These are phyloP conservation scores for Chytriomyces sp. DNA, from an alignment of 192 early-diverging fungal species.

Conservation along the genomic window DNA sequence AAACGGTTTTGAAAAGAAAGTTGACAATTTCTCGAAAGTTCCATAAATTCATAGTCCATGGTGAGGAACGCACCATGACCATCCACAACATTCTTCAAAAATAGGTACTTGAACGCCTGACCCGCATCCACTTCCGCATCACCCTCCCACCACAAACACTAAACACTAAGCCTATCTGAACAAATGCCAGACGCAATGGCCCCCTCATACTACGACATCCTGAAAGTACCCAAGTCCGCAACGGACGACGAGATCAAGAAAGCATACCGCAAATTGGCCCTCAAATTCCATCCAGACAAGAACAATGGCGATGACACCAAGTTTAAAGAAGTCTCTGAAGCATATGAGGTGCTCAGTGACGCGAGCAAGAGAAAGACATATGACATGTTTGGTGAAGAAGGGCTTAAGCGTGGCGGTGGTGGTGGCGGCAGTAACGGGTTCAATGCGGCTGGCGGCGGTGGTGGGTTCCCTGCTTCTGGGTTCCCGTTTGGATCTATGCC, in stretches of 20 bases:
- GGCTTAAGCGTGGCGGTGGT: constrained; percentile 50
- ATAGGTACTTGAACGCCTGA: not conserved
- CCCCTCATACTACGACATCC: constrained; percentile 68
- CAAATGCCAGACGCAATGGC: too few relatives aligned
- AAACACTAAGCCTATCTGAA: too few relatives aligned
- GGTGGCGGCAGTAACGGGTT: constrained; percentile 64
- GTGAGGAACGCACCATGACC: not conserved
- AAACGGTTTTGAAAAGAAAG: not conserved
- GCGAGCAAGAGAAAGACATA: constrained; percentile 60
- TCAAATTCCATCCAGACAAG: constrained; percentile 85
- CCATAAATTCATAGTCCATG: not conserved
- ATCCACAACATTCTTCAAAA: constrained; percentile 6
- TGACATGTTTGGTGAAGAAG: constrained; percentile 63
- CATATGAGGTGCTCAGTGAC: constrained; percentile 66
- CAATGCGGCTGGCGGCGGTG: constrained; percentile 42
- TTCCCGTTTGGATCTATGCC: constrained; percentile 67
- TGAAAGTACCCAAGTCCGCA: constrained; percentile 66
- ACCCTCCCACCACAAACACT: too few relatives aligned
- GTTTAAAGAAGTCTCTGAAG: constrained; percentile 72
- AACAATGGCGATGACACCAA: constrained; percentile 76
- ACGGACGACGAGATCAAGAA: constrained; percentile 73
- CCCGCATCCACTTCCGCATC: too few relatives aligned
- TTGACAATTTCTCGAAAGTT: not conserved
- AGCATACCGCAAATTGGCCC: constrained; percentile 66
- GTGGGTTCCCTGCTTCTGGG: constrained; percentile 38